Evolutionary conservation across 306 rosid species (phyloP), one percentile per base, ranked within the genome.

Genomic region (Vicia faba): DNA sequence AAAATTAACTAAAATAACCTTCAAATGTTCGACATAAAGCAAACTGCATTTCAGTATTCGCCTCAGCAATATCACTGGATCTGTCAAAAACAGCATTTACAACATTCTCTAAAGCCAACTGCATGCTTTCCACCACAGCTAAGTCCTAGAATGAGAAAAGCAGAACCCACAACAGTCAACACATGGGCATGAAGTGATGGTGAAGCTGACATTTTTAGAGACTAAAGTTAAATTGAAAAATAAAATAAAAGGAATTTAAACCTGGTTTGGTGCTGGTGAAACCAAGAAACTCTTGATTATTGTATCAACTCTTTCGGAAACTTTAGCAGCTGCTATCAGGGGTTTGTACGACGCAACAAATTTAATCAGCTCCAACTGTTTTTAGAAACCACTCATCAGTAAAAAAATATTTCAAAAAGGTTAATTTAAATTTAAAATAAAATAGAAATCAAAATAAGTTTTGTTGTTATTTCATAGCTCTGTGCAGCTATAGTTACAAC

Each of bases 121-220:
- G 99, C 96, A 84, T 90, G 88, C 89, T 88, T 74, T 93, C 99
- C 85, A 88, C 75, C 71, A 93, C 84, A 57, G 92, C 84, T 51
- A 88, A 57, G 76, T 90, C 95, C 99, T 93, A 79, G 19, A 83
- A 61, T 62, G 38, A 65, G 69, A 75, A 62, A 68, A 70, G 60
- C 48, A 64, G 45, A 79, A 50, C 1, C 43, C 53, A 33, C 61
- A 45, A 70, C 3, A 3, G 19, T 38, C 61, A 73, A 68, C 66
- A 70, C 39, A 66, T 39, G 63, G 51, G 61, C 48, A 65, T 19
- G 66, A 43, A 76, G 68, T 36, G 56, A 80, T 58, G 64, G 16
- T 20, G 64, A 51, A 64, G 79, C 56, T 54, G 68, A 38, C 66
- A 82, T 45, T 56, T 53, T 56, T 48, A 44, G 70, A 53, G 43